Evolutionary conservation across 805 yeast species (phyloP).

Genomic region (Lipomyces japonicus): DNA sequence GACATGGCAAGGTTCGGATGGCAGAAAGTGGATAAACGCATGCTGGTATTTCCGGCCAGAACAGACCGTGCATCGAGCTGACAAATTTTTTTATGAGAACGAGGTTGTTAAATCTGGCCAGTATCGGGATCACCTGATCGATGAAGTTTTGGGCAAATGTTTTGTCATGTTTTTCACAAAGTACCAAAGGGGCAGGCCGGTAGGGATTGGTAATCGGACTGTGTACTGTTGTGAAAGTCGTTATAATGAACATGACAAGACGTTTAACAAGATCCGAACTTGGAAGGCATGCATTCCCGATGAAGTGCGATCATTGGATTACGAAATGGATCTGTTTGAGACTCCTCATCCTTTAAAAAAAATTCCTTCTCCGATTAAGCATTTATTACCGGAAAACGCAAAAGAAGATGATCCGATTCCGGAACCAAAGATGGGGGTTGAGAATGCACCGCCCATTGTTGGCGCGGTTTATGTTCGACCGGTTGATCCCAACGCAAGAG

Average conservation of each 20-base stretch:
- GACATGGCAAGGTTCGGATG: conserved; percentile 79
- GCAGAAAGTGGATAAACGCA: conserved; percentile 81
- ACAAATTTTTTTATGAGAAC: conserved; percentile 82
- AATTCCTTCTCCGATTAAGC: conserved; percentile 79
- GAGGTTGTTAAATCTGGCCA: conserved; percentile 97
- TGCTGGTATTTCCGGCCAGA: conserved; percentile 99
- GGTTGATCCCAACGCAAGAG: conserved; percentile 72
- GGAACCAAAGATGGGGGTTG: conserved; percentile 73
- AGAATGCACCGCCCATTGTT: conserved; percentile 88
- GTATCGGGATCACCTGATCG: conserved; percentile 87
- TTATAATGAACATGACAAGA: conserved; percentile 84
- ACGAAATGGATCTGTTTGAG: conserved; percentile 57
- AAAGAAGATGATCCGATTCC: conserved; percentile 71
- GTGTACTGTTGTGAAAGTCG: conserved; percentile 92
- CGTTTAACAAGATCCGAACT: conserved; percentile 90
- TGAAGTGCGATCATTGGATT: conserved; percentile 72
- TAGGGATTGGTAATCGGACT: conserved; percentile 61
- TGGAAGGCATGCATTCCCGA: conserved; percentile 99
- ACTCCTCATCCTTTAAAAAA: conserved; percentile 69
- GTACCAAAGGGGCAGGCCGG: conserved; percentile 90
- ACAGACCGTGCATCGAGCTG: conserved; percentile 92
- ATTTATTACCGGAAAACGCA: conserved; percentile 71
- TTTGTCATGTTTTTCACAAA: conserved; percentile 92
- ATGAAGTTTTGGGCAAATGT: conserved; percentile 88
- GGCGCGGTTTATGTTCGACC: conserved; percentile 87